Base-by-base conservation (phyloP, 2,329 filamentous ascomycete genomes). In the Metarhizium rileyi region DNA sequence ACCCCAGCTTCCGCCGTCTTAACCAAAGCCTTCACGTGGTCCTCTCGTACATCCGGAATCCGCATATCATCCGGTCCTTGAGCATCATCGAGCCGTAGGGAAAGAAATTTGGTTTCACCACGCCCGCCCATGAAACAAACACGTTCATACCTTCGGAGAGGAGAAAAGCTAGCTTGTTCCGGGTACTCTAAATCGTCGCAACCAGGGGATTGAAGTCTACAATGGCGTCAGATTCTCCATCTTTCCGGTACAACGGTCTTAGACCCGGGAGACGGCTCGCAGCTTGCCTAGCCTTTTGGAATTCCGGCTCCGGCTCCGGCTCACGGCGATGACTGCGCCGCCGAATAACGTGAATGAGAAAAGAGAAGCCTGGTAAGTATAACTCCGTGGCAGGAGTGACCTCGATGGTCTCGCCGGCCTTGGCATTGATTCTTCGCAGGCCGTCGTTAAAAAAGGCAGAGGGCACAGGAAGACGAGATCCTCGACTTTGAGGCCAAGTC, bases 241-340 rank as follows among this genome's bases (percentile, higher is more conserved):
- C 70, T 22, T 73, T 63, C 40, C 61, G 54, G 4, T 5, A 38
- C 35, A 16, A 76, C 68, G 0, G 63, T 70, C 38, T 67, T 61
- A 38, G 76, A 41, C 14, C 55, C 46, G 36, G 57, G 46, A 52
- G 56, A 60, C 44, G 38, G 35, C 9, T 25, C 20, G 48, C 25
- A 76, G 55, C 45, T 56, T 53, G 4, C 46, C 60, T 5, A 75
- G 57, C 14, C 59, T 59, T 4, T 57, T 53, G 44, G 60, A 57
- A 50, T n/a, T n/a, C n/a, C n/a, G n/a, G n/a, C n/a, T n/a, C n/a
- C n/a, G n/a, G n/a, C 71, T 74, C 16, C 74, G 63, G 2, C 75
- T 74, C 51, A 75, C 65, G 2, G 76, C 76, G 44, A 80, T 68
- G 16, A 80, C 75, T 9, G 63, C 67, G 4, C 73, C 74, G 0